Evolutionary conservation across 352 stramenopile species (phyloP).

Genomic region (Halophytophthora polymorphica): DNA sequence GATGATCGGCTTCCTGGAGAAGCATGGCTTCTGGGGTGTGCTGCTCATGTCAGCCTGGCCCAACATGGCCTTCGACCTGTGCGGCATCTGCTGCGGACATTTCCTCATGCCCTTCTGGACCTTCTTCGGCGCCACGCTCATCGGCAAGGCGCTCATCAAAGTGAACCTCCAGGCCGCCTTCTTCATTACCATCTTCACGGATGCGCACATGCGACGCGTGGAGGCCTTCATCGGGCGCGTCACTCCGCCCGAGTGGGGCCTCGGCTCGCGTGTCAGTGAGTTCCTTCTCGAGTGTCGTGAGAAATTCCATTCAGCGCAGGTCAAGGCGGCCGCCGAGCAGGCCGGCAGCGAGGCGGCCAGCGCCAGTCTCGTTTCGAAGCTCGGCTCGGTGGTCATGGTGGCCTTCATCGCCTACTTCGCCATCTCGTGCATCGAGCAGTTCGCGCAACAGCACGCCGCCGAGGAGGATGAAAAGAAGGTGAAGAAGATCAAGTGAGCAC

Average conservation of each 20-base stretch:
- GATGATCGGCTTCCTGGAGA: constrained; percentile 92
- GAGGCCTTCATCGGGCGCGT: constrained; percentile 81
- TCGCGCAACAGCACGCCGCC: constrained; percentile 86
- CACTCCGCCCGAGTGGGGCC: constrained; percentile 65
- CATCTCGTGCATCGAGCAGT: constrained; percentile 89
- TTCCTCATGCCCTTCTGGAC: constrained; percentile 95
- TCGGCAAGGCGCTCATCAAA: constrained; percentile 93
- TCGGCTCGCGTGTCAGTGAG: constrained; percentile 80
- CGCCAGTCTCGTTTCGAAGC: constrained; percentile 73
- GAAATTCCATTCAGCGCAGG: constrained; percentile 81
- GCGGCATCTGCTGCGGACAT: constrained; percentile 93
- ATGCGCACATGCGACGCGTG: constrained; percentile 79
- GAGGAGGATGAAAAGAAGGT: constrained; percentile 87
- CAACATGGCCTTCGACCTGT: constrained; percentile 94
- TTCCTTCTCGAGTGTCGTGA: constrained; percentile 84
- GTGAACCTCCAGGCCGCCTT: constrained; percentile 89
- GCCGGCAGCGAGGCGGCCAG: constrained; percentile 38
- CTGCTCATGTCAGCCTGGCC: constrained; percentile 93
- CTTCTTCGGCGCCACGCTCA: constrained; percentile 93
- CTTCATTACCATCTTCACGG: constrained; percentile 91
- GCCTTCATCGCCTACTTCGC: constrained; percentile 89
- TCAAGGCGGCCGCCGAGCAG: constrained; percentile 57
- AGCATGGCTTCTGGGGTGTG: constrained; percentile 91
- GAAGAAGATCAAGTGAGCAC: constrained; percentile 63
- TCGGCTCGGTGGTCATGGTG: constrained; percentile 82